phyloP scores from a whole-genome alignment of 345 rosid genomes.

The Gossypium australe region DNA sequence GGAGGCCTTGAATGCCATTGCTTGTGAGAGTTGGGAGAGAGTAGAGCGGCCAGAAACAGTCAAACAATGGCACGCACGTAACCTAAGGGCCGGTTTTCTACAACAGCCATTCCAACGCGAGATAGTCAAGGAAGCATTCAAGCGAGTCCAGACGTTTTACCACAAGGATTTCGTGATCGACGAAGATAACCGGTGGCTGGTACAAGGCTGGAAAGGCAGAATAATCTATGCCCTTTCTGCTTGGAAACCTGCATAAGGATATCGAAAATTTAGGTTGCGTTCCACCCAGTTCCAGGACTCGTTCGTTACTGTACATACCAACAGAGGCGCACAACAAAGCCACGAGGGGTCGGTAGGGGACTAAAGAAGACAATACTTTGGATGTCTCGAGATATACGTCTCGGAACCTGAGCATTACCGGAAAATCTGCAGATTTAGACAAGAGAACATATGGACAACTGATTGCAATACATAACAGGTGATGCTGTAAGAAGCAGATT shows the following conservation, averaged over 20 bases:
- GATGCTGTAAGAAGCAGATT: neutral
- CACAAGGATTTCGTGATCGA: constrained; percentile 82
- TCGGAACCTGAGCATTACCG: neutral
- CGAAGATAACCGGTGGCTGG: constrained; percentile 63
- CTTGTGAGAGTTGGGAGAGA: constrained; percentile 92
- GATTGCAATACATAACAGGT: neutral
- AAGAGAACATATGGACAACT: neutral
- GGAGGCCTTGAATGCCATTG: constrained; percentile 78
- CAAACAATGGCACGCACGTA: constrained; percentile 88
- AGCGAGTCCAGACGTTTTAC: constrained; percentile 41
- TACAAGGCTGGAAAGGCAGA: constrained; percentile 97
- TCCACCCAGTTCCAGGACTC: neutral
- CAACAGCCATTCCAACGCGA: constrained; percentile 49
- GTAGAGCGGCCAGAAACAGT: constrained; percentile 92
- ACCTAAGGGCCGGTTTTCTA: constrained; percentile 69
- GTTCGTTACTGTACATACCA: no score
- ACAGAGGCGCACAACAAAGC: no score
- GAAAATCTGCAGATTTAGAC: neutral
- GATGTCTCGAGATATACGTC: neutral
- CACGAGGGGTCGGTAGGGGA: no score
- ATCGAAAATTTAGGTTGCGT: neutral
- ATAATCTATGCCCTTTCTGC: constrained; percentile 63
- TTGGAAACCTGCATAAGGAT: constrained; percentile 62
- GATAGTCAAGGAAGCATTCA: constrained; percentile 36
- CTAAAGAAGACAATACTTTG: neutral